These are phyloP conservation scores for Trichosporon coremiiforme DNA, from an alignment of 1,284 basidiomycete species.

Conservation along the genomic window DNA sequence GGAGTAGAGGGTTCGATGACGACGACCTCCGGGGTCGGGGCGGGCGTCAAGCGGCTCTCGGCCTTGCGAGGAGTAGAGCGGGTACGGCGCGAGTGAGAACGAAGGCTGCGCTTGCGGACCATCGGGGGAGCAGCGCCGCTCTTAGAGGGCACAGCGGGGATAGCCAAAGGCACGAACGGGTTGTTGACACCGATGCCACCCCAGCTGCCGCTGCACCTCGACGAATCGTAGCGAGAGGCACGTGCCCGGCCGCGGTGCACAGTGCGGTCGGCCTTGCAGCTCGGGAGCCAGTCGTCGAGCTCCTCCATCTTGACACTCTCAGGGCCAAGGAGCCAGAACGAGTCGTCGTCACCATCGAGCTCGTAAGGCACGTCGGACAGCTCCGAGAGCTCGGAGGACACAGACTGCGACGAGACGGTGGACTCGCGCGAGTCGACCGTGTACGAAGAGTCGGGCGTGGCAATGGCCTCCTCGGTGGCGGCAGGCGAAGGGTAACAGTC, in stretches of 20 bases:
- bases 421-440: conserved; percentile 29
- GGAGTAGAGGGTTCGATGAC: conserved; percentile 12
- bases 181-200: conserved; percentile 50
- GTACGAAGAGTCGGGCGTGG: conserved; percentile 12
- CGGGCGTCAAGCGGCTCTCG: conserved; percentile 24
- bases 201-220: conserved; percentile 38
- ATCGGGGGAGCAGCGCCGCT: conserved; percentile 26
- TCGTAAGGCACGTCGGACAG: conserved; percentile 39
- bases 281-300: conserved; percentile 49
- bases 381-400: conserved; percentile 44
- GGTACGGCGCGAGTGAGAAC: conserved; percentile 24
- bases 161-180: conserved; percentile 28
- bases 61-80: conserved; percentile 28
- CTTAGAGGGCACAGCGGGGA: conserved; percentile 20
- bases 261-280: conserved; percentile 32
- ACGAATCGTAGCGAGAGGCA: conserved; percentile 24
- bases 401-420: conserved; percentile 27
- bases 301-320: conserved; percentile 52
- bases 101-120: conserved; percentile 29
- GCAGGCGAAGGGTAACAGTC: conserved; percentile 50
- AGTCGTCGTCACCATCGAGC: conserved; percentile 30
- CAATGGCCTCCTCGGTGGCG: conserved; percentile 25
- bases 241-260: conserved; percentile 35
- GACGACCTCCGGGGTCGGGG: conserved; percentile 23
- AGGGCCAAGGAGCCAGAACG: conserved; percentile 39